These are phyloP conservation scores for Samsoniella hepiali DNA, from an alignment of 2,329 filamentous ascomycete genomes.

Conservation along the genomic window DNA sequence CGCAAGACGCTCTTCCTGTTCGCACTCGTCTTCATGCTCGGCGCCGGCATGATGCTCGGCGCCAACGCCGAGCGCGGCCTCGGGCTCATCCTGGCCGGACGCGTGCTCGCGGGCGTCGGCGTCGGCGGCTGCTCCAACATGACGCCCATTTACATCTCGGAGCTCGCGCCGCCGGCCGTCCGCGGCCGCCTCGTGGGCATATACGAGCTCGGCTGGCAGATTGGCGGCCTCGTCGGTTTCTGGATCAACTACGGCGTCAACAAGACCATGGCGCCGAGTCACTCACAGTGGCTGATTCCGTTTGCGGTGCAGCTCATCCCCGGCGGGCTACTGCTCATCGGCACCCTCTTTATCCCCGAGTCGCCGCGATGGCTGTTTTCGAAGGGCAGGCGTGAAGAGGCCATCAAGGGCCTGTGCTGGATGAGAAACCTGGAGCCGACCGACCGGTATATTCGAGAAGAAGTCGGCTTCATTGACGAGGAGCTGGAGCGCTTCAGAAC, in stretches of 20 bases:
- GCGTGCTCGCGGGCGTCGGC: slow-evolving; percentile 61
- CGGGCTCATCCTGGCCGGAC: slow-evolving; percentile 59
- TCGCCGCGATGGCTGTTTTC: slow-evolving; percentile 68
- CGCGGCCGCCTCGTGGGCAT: slow-evolving; percentile 63
- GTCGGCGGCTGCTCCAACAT: slow-evolving; percentile 63
- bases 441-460: slow-evolving; percentile 68
- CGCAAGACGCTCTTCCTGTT: slow-evolving; percentile 62
- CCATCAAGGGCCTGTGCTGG: slow-evolving; percentile 59
- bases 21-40: slow-evolving; percentile 62
- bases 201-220: slow-evolving; percentile 64
- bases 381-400: slow-evolving; percentile 58
- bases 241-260: slow-evolving; percentile 65
- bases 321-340: slow-evolving; percentile 57
- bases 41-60: slow-evolving; percentile 70
- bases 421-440: slow-evolving; percentile 55
- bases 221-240: slow-evolving; percentile 61
- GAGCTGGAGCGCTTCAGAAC: slow-evolving; percentile 63
- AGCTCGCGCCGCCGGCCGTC: slow-evolving; percentile 59
- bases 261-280: slow-evolving; percentile 43
- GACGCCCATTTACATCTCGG: slow-evolving; percentile 60
- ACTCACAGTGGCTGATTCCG: slow-evolving; percentile 61
- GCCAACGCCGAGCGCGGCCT: slow-evolving; percentile 59
- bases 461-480: slow-evolving; percentile 66
- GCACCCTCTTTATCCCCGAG: slow-evolving; percentile 59
- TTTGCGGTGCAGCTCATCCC: slow-evolving; percentile 67